Base-by-base conservation (phyloP, 805 yeast species). In the Babjeviella inositovora region DNA sequence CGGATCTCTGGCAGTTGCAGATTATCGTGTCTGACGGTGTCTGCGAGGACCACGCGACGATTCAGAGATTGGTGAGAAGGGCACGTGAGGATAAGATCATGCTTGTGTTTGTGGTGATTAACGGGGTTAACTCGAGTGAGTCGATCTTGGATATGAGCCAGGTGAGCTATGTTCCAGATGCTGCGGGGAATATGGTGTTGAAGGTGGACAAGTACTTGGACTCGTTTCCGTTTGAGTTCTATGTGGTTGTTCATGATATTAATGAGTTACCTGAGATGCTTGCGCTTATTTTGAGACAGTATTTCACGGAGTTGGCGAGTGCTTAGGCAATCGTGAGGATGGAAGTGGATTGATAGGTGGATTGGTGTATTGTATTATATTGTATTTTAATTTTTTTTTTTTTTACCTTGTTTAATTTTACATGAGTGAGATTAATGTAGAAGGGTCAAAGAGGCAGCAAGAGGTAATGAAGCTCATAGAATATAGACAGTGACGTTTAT, bases 21-120 rank as follows among this genome's bases (percentile, higher is more conserved):
- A 82, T 90, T 27, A 76, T 90, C 29, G 62, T 90, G 15, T 82
- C 95, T 2, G 99, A 90, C 53, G 99, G 99, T 50, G 81, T 90
- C 22, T 84, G 96, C 43, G 99, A 90, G 47, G 92, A 85, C 45
- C 98, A 90, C 45, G 84, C 63, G 15, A 69, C 76, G 0, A 57
- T 90, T 23, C 71, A 77, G 33, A 61, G 87, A 32, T 59, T 90
- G 35, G 96, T 87, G 4, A 72, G 98, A 37, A 68, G 68, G 33
- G 97, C 97, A 2, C 63, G 93, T 35, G 97, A 90, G 37, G 80
- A 81, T 35, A 75, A 73, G 39, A 75, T 90, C 30, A 84, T 92
- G 95, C 57, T 90, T 29, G 97, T 90, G 18, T 90, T 90, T 53
- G 93, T 90, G 13, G 67, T 90, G 15, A 72, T 92, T 24, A 97